Conservation (phyloP, 768 basidiomycete genomes). For the Lepiota brunneoincarnata region DNA sequence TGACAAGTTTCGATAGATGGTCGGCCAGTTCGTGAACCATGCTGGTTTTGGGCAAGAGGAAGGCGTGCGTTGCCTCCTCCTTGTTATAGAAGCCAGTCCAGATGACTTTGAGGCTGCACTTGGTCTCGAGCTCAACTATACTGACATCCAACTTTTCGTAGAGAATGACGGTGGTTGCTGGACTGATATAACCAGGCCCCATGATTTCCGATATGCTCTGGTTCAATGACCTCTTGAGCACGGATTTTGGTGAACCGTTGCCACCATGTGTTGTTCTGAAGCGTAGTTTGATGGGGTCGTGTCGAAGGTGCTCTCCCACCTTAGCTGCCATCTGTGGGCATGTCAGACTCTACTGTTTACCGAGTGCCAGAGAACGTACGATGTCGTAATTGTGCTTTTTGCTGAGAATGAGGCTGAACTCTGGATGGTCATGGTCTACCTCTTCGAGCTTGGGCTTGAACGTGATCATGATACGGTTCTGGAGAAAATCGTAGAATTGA, state of each 20-base stretch:
- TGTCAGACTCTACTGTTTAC: conserved; percentile 14
- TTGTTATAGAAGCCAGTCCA: conserved; percentile 98
- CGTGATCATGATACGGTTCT: conserved; percentile 93
- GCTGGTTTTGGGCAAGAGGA: conserved; percentile 96
- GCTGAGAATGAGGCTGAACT: conserved; percentile 88
- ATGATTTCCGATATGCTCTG: conserved; percentile 96
- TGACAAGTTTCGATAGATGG: conserved; percentile 80
- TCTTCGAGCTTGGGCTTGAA: conserved; percentile 95
- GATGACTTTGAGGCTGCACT: conserved; percentile 91
- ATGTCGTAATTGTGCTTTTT: conserved; percentile 99
- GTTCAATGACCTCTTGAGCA: conserved; percentile 91
- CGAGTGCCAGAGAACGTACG: conserved; percentile 43
- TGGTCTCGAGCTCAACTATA: conserved; percentile 98
- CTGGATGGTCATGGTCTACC: conserved; percentile 67
- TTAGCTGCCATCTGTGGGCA: conserved; percentile 82
- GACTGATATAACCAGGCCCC: conserved; percentile 80
- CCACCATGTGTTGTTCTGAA: conserved; percentile 94
- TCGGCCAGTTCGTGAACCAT: conserved; percentile 89
- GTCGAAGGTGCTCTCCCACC: conserved; percentile 86
- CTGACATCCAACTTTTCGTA: conserved; percentile 97
- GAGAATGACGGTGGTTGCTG: conserved; percentile 83
- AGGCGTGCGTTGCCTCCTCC: conserved; percentile 87
- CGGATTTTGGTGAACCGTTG: conserved; percentile 80
- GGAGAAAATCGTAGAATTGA: conserved; percentile 96
- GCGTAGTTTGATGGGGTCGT: conserved; percentile 94